These are phyloP conservation scores for Xylaria multiplex DNA, from an alignment of 2,329 filamentous ascomycete species.

Conservation along the genomic window DNA sequence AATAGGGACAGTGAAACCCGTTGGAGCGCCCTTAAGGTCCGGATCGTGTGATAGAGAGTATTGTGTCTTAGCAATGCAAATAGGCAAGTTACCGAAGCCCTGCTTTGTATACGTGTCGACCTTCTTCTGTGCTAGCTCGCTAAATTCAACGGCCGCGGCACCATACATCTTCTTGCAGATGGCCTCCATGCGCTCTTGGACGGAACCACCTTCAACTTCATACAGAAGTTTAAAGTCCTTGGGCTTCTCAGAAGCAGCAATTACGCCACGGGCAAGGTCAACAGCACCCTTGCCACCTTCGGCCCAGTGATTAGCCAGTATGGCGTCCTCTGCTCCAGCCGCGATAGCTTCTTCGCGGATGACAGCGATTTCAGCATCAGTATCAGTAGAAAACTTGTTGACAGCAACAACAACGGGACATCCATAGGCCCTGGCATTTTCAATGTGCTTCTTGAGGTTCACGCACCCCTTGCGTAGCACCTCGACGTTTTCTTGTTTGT, in stretches of 20 bases:
- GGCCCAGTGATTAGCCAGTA: constrained; percentile 96
- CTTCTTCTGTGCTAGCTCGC: constrained; percentile 93
- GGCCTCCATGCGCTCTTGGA: constrained; percentile 88
- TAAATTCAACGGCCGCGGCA: constrained; percentile 88
- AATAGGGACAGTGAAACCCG: constrained; percentile 93
- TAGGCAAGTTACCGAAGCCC: constrained; percentile 90
- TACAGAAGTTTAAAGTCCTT: constrained; percentile 93
- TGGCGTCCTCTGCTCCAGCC: constrained; percentile 92
- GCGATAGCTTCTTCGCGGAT: constrained; percentile 90
- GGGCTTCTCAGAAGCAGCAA: constrained; percentile 82
- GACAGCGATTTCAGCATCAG: constrained; percentile 87
- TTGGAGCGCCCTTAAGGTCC: constrained; percentile 91
- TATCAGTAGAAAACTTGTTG: constrained; percentile 96
- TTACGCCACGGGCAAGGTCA: constrained; percentile 86
- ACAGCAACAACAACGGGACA: constrained; percentile 96
- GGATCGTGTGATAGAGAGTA: constrained; percentile 96
- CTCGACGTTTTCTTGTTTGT: constrained; percentile 93
- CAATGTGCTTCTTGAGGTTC: constrained; percentile 94
- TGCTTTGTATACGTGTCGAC: constrained; percentile 93
- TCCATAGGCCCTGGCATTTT: constrained; percentile 88
- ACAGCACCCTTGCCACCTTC: constrained; percentile 91
- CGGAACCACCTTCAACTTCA: constrained; percentile 73
- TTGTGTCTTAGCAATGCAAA: constrained; percentile 98
- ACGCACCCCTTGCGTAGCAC: constrained; percentile 89
- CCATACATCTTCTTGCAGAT: constrained; percentile 97